These are phyloP conservation scores for Phaeophleospora eucalypticola DNA, from an alignment of 2,329 filamentous ascomycete species.

Conservation along the genomic window DNA sequence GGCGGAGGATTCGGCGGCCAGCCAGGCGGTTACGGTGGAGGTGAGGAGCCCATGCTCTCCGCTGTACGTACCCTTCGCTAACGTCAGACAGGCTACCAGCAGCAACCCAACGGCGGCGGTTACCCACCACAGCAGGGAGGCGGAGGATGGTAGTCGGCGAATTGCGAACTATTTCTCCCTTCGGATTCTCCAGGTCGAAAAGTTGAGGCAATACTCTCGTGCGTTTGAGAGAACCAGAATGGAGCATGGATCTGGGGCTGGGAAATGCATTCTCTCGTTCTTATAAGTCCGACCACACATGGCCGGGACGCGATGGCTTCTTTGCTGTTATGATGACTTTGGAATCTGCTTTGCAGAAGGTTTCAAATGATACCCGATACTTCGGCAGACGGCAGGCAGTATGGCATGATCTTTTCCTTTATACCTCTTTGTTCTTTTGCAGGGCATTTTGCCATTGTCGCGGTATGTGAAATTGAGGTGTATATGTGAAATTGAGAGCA, in stretches of 20 bases:
- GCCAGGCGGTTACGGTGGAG: conserved; percentile 19
- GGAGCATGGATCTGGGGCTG: conserved; percentile 16
- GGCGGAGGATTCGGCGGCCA: conserved; percentile 22
- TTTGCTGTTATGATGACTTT: conserved; percentile 13
- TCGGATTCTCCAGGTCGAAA: conserved; percentile 6
- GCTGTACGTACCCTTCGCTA: conserved; percentile 7
- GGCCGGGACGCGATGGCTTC: conserved; percentile 10
- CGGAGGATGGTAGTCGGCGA: conserved; percentile 13
- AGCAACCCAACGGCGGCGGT: conserved; percentile 26
- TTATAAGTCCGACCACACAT: conserved; percentile 8
- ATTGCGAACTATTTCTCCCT: conserved; percentile 7
- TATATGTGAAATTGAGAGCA: too few relatives aligned
- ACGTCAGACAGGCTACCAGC: conserved; percentile 25
- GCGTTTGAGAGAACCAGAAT: conserved; percentile 11
- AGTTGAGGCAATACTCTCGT: conserved; percentile 16
- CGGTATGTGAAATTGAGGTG: too few relatives aligned
- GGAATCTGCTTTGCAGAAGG: conserved; percentile 13
- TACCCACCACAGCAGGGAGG: conserved; percentile 28
- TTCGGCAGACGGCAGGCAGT: conserved; percentile 6
- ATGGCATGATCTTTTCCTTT: neutral
- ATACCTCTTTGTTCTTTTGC: neutral
- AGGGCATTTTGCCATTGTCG: neutral
- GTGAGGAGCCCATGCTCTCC: conserved; percentile 8
- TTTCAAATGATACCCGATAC: conserved; percentile 19
- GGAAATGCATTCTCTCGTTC: conserved; percentile 11